Conservation (phyloP, 2,329 filamentous ascomycete species). For the Ophiostoma sp. region DNA sequence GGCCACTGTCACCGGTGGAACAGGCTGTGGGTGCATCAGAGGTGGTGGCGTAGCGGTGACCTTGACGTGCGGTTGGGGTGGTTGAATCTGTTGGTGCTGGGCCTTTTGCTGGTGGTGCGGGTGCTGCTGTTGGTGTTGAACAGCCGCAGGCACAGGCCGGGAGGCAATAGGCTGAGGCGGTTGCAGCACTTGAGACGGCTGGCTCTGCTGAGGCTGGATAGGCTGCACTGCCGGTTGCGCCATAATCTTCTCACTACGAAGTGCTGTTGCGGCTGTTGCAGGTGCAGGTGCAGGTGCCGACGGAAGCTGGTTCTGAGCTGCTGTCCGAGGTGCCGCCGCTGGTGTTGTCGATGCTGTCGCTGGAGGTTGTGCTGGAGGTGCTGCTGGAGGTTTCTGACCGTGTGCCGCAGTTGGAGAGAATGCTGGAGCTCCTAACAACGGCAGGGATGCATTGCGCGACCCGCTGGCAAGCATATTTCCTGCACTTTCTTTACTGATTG, state of each 20-base stretch:
- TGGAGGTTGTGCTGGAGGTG: not conserved
- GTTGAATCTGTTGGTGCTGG: conserved; percentile 1
- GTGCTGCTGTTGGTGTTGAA: not conserved
- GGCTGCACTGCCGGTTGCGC: not conserved
- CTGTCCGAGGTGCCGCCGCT: not conserved
- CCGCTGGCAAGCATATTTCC: not conserved
- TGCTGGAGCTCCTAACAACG: not conserved
- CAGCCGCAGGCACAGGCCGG: not conserved
- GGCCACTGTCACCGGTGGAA: not conserved
- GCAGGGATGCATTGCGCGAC: not conserved
- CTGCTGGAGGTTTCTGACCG: not conserved
- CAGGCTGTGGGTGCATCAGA: conserved; percentile 11
- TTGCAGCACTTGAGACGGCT: not conserved
- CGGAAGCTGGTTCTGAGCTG: not conserved
- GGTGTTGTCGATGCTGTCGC: not conserved
- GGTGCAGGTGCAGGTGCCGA: not conserved
- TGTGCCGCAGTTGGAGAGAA: not conserved
- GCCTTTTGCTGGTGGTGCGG: not conserved
- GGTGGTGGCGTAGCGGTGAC: not conserved
- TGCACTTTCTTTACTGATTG: not conserved
- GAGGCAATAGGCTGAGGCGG: conserved; percentile 3
- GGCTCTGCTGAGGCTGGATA: not conserved
- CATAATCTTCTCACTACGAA: not conserved
- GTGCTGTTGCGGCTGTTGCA: not conserved
- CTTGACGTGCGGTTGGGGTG: conserved; percentile 4